Evolutionary conservation across 495 filamentous ascomycete species (phyloP).

Genomic region (Xylaria sp.): DNA sequence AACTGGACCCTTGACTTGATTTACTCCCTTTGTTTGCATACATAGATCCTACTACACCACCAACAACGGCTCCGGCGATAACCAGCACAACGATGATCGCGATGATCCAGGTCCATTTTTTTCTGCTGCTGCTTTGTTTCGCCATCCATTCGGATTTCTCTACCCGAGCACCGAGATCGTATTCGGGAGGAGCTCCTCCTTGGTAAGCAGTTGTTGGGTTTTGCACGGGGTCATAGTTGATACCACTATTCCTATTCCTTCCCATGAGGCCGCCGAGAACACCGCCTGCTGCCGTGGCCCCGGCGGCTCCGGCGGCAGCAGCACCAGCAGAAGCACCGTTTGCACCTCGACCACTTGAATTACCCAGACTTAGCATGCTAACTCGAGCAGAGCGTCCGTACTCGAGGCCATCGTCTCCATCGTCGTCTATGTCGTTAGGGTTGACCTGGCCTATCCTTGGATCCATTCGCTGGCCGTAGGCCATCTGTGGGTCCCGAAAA

Average conservation of each 20-base stretch:
- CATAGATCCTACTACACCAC: constrained; percentile 82
- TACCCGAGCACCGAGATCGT: constrained; percentile 35
- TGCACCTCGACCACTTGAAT: constrained; percentile 44
- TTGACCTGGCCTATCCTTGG: constrained; percentile 66
- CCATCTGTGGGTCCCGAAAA: constrained; percentile 39
- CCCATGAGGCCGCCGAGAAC: constrained; percentile 53
- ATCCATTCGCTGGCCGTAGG: constrained; percentile 48
- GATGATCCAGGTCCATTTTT: constrained; percentile 72
- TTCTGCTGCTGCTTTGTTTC: constrained; percentile 65
- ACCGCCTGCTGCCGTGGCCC: constrained; percentile 51
- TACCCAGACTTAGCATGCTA: constrained; percentile 62
- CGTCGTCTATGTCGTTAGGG: constrained; percentile 81
- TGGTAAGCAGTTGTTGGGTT: constrained; percentile 36
- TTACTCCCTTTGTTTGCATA: constrained; percentile 57
- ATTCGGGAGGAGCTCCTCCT: constrained; percentile 33
- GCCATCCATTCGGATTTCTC: constrained; percentile 67
- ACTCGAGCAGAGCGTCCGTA: constrained; percentile 53
- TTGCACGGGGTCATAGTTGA: constrained; percentile 50
- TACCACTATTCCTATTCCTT: constrained; percentile 42
- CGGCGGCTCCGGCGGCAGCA: constrained; percentile 48
- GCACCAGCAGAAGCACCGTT: constrained; percentile 45
- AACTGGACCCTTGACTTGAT: not conserved
- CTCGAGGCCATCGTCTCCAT: constrained; percentile 81
- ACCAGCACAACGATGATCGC: constrained; percentile 66
- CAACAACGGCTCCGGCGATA: constrained; percentile 73